Percentiles rank a stretch among this genome's conserved stretches.
Evolutionary conservation across 305 asterid species (phyloP).

Genomic region (Solanum hybrid): DNA sequence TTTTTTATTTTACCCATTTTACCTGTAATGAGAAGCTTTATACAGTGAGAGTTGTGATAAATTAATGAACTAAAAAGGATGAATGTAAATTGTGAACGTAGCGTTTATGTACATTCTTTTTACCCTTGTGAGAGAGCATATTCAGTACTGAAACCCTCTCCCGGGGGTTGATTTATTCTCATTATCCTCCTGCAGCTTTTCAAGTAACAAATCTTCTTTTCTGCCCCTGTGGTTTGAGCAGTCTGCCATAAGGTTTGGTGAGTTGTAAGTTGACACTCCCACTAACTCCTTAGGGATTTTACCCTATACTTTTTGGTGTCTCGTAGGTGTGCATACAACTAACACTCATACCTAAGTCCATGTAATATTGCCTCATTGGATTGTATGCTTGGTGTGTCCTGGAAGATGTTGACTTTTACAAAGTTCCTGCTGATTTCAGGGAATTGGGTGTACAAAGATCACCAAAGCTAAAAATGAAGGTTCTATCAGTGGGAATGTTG

Average conservation of each 20-base stretch:
- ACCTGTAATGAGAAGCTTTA: neutral
- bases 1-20: neutral
- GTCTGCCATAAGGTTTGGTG: neutral
- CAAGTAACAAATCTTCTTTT: neutral
- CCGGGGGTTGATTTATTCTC: neutral
- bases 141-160: neutral
- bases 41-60: neutral
- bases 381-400: neutral
- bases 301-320: neutral
- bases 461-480: slow-evolving; percentile 66
- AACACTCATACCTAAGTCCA: neutral
- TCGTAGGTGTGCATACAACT: neutral
- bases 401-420: neutral
- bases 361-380: neutral
- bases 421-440: slow-evolving; percentile 40
- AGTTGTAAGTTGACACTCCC: neutral
- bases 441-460: slow-evolving; percentile 92
- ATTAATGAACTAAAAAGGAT: neutral
- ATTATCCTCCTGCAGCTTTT: neutral
- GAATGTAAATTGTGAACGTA: neutral
- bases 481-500: slow-evolving; percentile 59
- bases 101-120: neutral
- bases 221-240: neutral
- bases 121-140: neutral
- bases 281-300: neutral